Conservation (phyloP, 768 basidiomycete genomes). For the Amylocystis lapponica region DNA sequence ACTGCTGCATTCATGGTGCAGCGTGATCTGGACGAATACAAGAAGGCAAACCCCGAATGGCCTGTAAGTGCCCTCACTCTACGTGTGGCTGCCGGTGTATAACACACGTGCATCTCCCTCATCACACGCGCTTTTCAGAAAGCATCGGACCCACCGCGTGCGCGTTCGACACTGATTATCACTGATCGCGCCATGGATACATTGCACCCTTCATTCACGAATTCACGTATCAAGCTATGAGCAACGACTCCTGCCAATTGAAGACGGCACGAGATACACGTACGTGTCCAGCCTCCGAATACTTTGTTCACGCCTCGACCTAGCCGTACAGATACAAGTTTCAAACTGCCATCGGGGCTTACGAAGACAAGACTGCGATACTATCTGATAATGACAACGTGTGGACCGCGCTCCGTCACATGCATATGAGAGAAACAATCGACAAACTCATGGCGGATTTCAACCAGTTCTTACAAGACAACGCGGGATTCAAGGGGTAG, state of each 20-base stretch:
- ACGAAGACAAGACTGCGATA: constrained; percentile 82
- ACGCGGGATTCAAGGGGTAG: constrained; percentile 91
- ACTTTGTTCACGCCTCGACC: not conserved
- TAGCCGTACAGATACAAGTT: constrained; percentile 75
- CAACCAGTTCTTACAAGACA: constrained; percentile 88
- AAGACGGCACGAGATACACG: constrained; percentile 84
- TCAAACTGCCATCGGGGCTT: constrained; percentile 78
- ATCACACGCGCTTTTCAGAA: constrained; percentile 34
- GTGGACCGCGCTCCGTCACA: constrained; percentile 90
- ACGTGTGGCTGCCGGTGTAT: not conserved
- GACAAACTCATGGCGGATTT: constrained; percentile 97
- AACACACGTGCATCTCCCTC: not conserved
- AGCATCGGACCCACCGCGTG: constrained; percentile 44
- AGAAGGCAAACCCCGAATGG: constrained; percentile 80
- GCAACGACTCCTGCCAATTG: constrained; percentile 88
- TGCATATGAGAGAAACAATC: constrained; percentile 99
- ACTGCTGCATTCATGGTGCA: constrained; percentile 86
- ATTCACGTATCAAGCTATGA: constrained; percentile 99
- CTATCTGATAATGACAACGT: constrained; percentile 86
- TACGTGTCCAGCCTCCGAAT: constrained; percentile 35
- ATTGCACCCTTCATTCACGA: constrained; percentile 87
- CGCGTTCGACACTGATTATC: constrained; percentile 78
- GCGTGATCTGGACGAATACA: constrained; percentile 78
- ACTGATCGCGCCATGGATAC: constrained; percentile 98
- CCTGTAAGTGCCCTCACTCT: constrained; percentile 47